Evolutionary conservation across 1,139 yeast genomes (phyloP).

Genomic region (Starmera stellimalicola): DNA sequence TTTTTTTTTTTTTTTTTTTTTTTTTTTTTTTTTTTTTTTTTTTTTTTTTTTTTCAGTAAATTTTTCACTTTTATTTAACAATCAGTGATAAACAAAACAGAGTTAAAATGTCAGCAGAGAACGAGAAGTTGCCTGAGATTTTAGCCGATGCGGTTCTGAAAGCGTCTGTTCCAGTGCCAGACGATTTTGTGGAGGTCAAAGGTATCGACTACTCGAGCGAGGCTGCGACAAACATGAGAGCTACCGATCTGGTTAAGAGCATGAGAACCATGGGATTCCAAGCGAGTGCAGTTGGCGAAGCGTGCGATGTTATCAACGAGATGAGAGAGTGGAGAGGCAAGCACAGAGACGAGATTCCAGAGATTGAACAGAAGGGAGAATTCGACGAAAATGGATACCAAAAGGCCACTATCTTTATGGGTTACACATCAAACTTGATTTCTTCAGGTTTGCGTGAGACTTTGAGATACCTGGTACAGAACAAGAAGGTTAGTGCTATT

Average conservation of each 20-base stretch:
- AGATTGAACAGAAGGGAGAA: slow-evolving; percentile 62
- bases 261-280: slow-evolving; percentile 99
- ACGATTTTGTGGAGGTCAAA: slow-evolving; percentile 60
- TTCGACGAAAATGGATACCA: slow-evolving; percentile 78
- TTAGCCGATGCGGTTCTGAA: slow-evolving; percentile 86
- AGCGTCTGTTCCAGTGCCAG: slow-evolving; percentile 81
- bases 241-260: slow-evolving; percentile 64
- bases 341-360: slow-evolving; percentile 53
- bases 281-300: slow-evolving; percentile 76
- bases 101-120: slow-evolving; percentile 24
- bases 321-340: slow-evolving; percentile 93
- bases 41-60: too few species aligned
- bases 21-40: too few species aligned
- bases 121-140: slow-evolving; percentile 43
- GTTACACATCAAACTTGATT: slow-evolving; percentile 94
- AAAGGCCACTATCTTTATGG: slow-evolving; percentile 85
- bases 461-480: slow-evolving; percentile 77
- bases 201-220: slow-evolving; percentile 86
- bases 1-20: too few species aligned
- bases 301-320: slow-evolving; percentile 82
- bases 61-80: too few species aligned
- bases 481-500: slow-evolving; percentile 89
- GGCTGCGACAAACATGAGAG: slow-evolving; percentile 59
- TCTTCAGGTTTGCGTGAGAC: slow-evolving; percentile 93
- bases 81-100: too few species aligned